Base-by-base conservation (phyloP, 2,329 filamentous ascomycete genomes). In the Aspergillus sp. region DNA sequence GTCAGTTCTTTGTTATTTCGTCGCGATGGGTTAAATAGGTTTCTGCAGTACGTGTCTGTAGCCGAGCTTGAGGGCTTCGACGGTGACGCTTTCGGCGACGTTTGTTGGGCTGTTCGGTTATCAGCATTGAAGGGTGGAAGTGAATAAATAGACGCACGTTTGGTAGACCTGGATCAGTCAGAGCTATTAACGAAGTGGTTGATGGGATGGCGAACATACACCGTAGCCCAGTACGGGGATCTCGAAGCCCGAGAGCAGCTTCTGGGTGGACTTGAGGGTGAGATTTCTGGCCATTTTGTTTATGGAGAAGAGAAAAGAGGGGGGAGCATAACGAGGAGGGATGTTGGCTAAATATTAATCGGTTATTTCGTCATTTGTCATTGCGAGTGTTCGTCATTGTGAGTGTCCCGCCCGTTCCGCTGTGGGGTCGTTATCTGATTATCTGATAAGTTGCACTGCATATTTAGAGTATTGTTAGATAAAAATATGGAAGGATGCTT, bases 1-100 rank as follows among this genome's bases (percentile, higher is more conserved):
- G 45, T 48, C 26, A 20, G 26, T 13, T 1, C 4, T 12, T 9
- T 15, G 34, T 15, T 15, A 6, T 36, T 15, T 36, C 2, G 2
- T 11, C 8, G 8, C 1, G 8, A 13, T 34, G n/a, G 9, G 5
- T 6, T n/a, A 1, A 22, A 12, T n/a, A 11, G 30, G 9, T 6
- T n/a, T 7, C 4, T 9, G 42, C 9, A 73, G 55, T 70, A 83
- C 80, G 74, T 87, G 84, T 58, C 81, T 77, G 65, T 86, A 86
- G 48, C 84, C 83, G 13, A 74, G 69, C 61, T 81, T 75, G 58
- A 86, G 74, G 0, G 84, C 81, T 60, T 87, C 83, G 12, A 78
- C 62, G 7, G 83, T 82, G 1, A 87, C 83, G 26, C 80, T 78
- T 64, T 85, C 81, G n/a, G 83, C 81, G 5, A 82, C 71, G 57